A percentile compares a stretch with the other conserved stretches of the same genome.
These are phyloP conservation scores for Zychaea mexicana DNA, from an alignment of 371 early-diverging fungal species.

Conservation along the genomic window DNA sequence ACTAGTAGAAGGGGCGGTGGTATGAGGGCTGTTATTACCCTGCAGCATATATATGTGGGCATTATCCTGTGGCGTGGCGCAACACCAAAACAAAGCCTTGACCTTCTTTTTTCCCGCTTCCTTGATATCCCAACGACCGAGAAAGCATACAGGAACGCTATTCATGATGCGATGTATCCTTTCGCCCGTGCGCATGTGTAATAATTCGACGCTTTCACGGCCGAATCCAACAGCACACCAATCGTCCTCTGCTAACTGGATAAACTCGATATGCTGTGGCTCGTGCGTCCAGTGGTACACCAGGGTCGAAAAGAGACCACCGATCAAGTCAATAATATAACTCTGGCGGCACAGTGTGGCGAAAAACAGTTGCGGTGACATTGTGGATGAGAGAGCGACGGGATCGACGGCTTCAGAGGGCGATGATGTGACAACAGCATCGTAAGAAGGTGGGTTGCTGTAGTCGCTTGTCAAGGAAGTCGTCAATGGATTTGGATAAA, in stretches of 20 bases:
- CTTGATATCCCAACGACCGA: conserved; percentile 32
- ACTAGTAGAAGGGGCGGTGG: not conserved
- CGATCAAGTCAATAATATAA: conserved; percentile 42
- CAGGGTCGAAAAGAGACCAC: conserved; percentile 40
- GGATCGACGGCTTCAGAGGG: conserved; percentile 36
- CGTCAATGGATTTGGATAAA: conserved; percentile 41
- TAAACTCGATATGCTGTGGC: conserved; percentile 43
- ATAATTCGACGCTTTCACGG: conserved; percentile 31
- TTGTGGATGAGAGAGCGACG: conserved; percentile 39
- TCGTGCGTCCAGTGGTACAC: conserved; percentile 40
- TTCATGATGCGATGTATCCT: conserved; percentile 36
- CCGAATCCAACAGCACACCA: conserved; percentile 49
- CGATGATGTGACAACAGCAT: conserved; percentile 34
- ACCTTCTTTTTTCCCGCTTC: not conserved
- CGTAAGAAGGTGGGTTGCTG: conserved; percentile 45
- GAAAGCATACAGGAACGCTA: conserved; percentile 37
- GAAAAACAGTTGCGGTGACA: conserved; percentile 46
- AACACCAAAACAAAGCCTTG: conserved; percentile 15
- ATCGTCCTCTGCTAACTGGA: conserved; percentile 20
- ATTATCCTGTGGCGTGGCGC: conserved; percentile 8
- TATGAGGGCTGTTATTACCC: not conserved
- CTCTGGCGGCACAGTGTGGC: conserved; percentile 45
- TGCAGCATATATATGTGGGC: conserved; percentile 14
- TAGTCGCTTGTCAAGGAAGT: conserved; percentile 39
- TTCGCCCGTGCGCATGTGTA: conserved; percentile 30